Base-by-base conservation (phyloP, 768 basidiomycete species). In the Kwoniella newhampshirensis region DNA sequence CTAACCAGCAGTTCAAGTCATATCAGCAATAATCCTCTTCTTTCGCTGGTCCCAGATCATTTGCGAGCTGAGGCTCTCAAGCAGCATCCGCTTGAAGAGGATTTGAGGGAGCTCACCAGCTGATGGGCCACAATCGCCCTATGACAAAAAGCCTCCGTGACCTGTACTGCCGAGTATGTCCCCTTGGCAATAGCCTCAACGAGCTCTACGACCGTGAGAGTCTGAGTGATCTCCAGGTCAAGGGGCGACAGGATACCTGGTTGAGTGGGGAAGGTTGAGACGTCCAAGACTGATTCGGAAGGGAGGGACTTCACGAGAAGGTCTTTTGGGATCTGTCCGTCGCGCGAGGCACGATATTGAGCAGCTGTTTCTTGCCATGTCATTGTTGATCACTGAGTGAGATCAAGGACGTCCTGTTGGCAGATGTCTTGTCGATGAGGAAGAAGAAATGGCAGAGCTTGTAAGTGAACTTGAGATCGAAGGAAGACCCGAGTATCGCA, bases 71-170 rank as follows among this genome's bases (percentile, higher is more conserved):
- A n/a, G n/a, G n/a, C n/a, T n/a, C n/a, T n/a, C n/a, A n/a, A n/a
- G n/a, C n/a, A n/a, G n/a, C n/a, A n/a, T n/a, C n/a, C 9, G 36
- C 36, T 11, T 11, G 36, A 37, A 37, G 36, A n/a, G 11, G 36
- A 37, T 11, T 9, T n/a, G n/a, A n/a, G n/a, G n/a, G n/a, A n/a
- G 71, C 82, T 67, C 51, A 87, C 87, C 15, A 89, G 70, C 64
- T 89, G 88, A 43, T 91, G 88, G 3, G 88, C 88, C 41, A 91
- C 74, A 41, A 87, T 81, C 0, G 89, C 89, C 40, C 88, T 79
- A 74, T 89, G 89, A 63, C 81, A 84, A 75, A 86, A 90, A 0
- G 62, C 62, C 23, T 50, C 26, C 9, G 47, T 56, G 17, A 64
- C 62, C n/a, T 71, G 63, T 13, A 79, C 79, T 3, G 83, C 43